Evolutionary conservation across 129 eudicot species (phyloP).

Genomic region (Chrysanthemum seticuspe): DNA sequence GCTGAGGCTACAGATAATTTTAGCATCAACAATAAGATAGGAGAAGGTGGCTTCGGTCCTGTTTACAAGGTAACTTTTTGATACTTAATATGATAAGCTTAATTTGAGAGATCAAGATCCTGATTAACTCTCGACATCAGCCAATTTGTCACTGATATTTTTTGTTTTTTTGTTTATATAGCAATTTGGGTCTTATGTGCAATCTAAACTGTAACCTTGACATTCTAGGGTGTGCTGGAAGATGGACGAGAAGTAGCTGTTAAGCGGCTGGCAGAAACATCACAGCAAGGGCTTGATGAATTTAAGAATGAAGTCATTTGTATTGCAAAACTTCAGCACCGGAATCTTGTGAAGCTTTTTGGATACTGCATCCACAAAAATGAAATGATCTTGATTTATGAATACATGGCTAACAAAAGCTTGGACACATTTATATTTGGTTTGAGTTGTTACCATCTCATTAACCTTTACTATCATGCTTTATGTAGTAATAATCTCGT

Average conservation of each 20-base stretch:
- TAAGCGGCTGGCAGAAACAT: conserved; percentile 37
- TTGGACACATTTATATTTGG: conserved; percentile 32
- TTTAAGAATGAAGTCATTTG: conserved; percentile 12
- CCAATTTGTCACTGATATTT: not conserved
- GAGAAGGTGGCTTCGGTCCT: conserved; percentile 25
- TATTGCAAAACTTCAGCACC: conserved; percentile 18
- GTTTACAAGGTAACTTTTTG: conserved; percentile 18
- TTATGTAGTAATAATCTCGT: too few species aligned
- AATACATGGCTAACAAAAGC: conserved; percentile 38
- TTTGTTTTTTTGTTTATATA: not conserved
- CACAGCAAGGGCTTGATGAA: conserved; percentile 18
- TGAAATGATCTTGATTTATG: conserved; percentile 31
- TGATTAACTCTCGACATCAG: not conserved
- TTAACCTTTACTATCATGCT: conserved; percentile 4
- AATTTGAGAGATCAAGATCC: not conserved
- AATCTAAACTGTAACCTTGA: not conserved
- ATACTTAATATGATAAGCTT: not conserved
- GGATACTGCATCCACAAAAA: conserved; percentile 29
- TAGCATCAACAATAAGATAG: conserved; percentile 17
- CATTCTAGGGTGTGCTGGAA: conserved; percentile 33
- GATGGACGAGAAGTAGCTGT: conserved; percentile 35
- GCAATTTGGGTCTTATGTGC: not conserved
- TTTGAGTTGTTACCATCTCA: conserved; percentile 20
- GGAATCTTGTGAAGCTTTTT: conserved; percentile 15
- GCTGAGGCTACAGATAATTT: conserved; percentile 20